Base-by-base conservation (phyloP, 257 asterid species). In the Lavandula angustifolia region DNA sequence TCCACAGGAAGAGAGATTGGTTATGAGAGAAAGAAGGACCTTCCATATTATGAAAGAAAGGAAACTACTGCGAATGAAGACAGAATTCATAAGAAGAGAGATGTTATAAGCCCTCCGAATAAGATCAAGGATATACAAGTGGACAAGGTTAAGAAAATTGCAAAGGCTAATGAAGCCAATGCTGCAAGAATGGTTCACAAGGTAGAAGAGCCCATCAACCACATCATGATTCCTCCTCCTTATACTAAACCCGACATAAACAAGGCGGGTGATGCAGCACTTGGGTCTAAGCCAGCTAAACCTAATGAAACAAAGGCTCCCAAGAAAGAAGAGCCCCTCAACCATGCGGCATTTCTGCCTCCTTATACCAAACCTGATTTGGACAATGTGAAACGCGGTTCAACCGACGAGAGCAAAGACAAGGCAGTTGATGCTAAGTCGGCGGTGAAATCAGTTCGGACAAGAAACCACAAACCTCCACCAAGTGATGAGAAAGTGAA, bases 401-500 rank as follows among this genome's bases (percentile, higher is more conserved):
- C 60, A 12, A 6, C 54, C 5, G 55, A 66, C 6, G 33, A 54
- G 46, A 27, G 41, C 3, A 9, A 58, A 9, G 75, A 66, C 17
- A 6, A 76, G 42, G 29, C 1, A 9, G 62, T 22, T 1, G 60
- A 60, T 35, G 48, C 74, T 8, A 81, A 76, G 66, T 61, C 73
- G 4, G 64, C 32, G 29, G 79, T 77, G 5, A 81, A 60, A 66
- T 86, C 95, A 4, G 92, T 85, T 5, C 76, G 96, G 59, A 83
- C 79, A 29, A 62, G 75, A 37, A 54, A 13, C 44, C 29, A n/a
- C 4, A 81, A 64, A 61, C 70, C 78, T 43, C 71, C 60, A 60
- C 61, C 51, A 1, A 44, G 11, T 60, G 67, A 29, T 7, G 81
- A 70, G 33, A 51, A 6, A 17, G 46, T 37, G 18, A 66, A 80